These are phyloP conservation scores for Carex scoparia DNA, from an alignment of 176 grass and related monocot genomes.

Conservation along the genomic window DNA sequence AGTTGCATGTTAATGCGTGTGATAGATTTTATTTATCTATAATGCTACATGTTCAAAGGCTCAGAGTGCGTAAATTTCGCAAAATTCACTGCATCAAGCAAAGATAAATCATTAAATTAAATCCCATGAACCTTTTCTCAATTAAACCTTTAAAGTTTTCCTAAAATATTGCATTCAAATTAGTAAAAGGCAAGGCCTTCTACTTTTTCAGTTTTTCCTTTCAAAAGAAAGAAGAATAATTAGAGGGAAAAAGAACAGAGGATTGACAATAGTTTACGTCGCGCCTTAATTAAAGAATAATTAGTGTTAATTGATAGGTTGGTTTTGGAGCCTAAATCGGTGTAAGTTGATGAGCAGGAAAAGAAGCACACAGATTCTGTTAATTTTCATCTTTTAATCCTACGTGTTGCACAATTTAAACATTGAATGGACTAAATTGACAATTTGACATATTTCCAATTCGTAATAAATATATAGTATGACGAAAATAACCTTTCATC, in stretches of 20 bases:
- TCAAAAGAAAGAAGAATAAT: background rate
- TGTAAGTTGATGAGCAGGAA: no score
- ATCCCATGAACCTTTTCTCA: background rate
- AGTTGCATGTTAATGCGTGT: background rate
- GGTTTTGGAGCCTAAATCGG: no score
- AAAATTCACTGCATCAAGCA: background rate
- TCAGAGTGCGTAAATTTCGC: background rate
- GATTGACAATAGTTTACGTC: no score
- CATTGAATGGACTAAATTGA: background rate
- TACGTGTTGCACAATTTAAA: background rate
- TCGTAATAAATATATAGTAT: background rate
- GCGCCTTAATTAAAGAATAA: no score
- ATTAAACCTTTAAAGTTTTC: background rate
- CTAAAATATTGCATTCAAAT: background rate
- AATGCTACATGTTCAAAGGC: no score
- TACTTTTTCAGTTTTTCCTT: background rate
- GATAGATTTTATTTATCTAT: no score
- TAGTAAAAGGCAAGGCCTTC: no score
- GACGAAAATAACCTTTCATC: background rate
- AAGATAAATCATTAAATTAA: background rate
- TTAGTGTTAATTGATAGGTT: no score
- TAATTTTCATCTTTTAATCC: background rate
- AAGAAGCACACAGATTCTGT: no score
- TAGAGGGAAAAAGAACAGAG: no score
- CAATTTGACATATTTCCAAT: background rate